Evolutionary conservation across 2,329 filamentous ascomycete species (phyloP), one percentile per base, ranked within the genome.

Genomic region (Aspergillus quadricinctus): DNA sequence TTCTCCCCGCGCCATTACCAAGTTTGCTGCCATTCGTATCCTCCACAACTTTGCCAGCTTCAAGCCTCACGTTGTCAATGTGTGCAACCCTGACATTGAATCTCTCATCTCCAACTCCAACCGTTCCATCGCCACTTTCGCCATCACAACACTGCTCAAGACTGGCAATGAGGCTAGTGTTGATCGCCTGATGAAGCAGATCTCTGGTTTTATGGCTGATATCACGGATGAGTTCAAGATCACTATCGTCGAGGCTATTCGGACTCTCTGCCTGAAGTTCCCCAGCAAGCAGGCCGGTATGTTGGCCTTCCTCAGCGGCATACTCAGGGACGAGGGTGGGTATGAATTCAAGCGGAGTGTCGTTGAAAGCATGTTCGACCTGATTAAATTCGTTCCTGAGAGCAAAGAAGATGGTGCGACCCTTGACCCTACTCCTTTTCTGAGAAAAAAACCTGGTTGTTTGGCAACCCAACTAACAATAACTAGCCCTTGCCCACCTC

Each of bases 181-280:
- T 48, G 94, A 99, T 73, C 87, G 94, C 53, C 78, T 99, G 64
- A 97, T 99, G 92, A 97, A 97, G 83, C 92, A 97, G 75, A 97
- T 99, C 61, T 92, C 91, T 25, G 88, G 89, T 41, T 97, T 99
- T 80, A 97, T 99, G 94, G 90, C 92, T 4, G 94, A 97, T 76
- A 97, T 97, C 64, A 97, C 93, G 6, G 94, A 99, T 71, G 94
- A 99, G 75, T 99, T 99, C 82, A 99, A 97, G 82, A 96, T 99
- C 65, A 99, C 94, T n/a, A 96, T 99, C 68, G 93, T 99, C 46
- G 94, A 99, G 75, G 94, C 94, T 45, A 97, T 99, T 70, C 89
- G 94, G 59, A 97, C 94, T 3, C 80, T 99, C 43, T 97, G 93
- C 73, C 81, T 99, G 66, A 99, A 99, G 78, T 99, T 99, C 79